phyloP scores from a whole-genome alignment of 306 rosid genomes.

The Castanopsis chinensis region DNA sequence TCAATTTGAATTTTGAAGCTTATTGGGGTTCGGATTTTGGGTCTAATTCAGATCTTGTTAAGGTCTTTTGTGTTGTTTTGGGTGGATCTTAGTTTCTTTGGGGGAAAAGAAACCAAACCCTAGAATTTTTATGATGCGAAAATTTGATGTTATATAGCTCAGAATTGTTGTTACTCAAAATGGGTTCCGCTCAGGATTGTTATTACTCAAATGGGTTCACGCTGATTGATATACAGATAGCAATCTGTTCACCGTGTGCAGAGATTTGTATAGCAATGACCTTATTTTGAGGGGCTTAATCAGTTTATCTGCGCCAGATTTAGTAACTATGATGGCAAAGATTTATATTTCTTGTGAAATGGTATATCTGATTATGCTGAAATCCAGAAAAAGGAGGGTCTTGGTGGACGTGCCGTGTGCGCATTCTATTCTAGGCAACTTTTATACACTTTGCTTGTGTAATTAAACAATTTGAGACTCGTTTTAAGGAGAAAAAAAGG shows the following conservation, averaged over 20 bases:
- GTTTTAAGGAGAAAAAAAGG: neutral
- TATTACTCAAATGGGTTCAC: neutral
- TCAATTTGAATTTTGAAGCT: neutral
- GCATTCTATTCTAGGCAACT: neutral
- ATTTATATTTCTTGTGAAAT: neutral
- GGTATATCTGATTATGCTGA: neutral
- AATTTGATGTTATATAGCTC: neutral
- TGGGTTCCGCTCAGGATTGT: neutral
- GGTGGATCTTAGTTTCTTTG: neutral
- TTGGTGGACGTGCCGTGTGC: no score
- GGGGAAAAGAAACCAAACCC: neutral
- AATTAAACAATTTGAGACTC: neutral
- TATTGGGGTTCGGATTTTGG: slow-evolving; percentile 1
- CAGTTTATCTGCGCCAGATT: neutral
- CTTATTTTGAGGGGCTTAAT: neutral
- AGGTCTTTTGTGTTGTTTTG: neutral
- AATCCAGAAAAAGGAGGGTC: neutral
- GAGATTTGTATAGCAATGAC: neutral
- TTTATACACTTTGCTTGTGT: neutral
- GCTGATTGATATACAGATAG: neutral
- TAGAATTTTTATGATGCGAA: neutral
- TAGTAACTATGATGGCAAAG: neutral
- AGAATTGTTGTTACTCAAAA: neutral
- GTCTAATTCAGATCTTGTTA: slow-evolving; percentile 4
- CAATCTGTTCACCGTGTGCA: neutral